A percentile compares a stretch with the other conserved stretches of the same genome.
Evolutionary conservation across 306 rosid species (phyloP).

Genomic region (Prunus mira): DNA sequence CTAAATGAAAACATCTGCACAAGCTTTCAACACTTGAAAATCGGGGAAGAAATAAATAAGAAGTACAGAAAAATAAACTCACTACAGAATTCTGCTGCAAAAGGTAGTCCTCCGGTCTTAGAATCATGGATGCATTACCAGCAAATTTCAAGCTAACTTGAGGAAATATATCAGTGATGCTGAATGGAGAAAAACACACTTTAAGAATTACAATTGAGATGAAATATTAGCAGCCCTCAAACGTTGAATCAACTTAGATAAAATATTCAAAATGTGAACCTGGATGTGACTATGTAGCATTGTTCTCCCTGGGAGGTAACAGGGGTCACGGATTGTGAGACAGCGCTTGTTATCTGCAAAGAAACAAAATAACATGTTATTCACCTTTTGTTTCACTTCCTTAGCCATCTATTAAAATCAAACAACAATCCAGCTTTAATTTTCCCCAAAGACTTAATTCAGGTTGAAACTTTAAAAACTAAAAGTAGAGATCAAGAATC

Average conservation of each 20-base stretch:
- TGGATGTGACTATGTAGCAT: conserved; percentile 50
- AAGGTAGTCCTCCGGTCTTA: conserved; percentile 71
- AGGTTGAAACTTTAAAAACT: too few relatives aligned
- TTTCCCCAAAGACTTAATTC: not conserved
- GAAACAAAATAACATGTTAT: not conserved
- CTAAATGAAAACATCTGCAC: conserved; percentile 8
- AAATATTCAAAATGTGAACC: conserved; percentile 29
- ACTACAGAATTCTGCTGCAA: conserved; percentile 56
- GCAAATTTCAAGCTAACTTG: conserved; percentile 68
- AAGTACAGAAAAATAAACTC: conserved; percentile 25
- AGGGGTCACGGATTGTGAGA: conserved; percentile 44
- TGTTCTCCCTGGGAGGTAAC: conserved; percentile 49
- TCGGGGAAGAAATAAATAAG: not conserved
- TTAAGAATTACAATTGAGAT: not conserved
- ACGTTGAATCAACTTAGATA: not conserved
- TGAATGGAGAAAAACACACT: conserved; percentile 6
- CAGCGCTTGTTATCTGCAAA: conserved; percentile 50
- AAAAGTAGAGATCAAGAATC: not conserved
- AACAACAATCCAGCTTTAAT: not conserved
- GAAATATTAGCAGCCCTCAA: not conserved
- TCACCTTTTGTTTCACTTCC: not conserved
- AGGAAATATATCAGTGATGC: conserved; percentile 56
- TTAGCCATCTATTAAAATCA: not conserved
- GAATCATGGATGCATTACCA: conserved; percentile 56
- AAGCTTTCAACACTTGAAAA: conserved; percentile 9